These are phyloP conservation scores for Plenodomus tracheiphilus DNA, from an alignment of 2,329 filamentous ascomycete genomes.

Conservation along the genomic window DNA sequence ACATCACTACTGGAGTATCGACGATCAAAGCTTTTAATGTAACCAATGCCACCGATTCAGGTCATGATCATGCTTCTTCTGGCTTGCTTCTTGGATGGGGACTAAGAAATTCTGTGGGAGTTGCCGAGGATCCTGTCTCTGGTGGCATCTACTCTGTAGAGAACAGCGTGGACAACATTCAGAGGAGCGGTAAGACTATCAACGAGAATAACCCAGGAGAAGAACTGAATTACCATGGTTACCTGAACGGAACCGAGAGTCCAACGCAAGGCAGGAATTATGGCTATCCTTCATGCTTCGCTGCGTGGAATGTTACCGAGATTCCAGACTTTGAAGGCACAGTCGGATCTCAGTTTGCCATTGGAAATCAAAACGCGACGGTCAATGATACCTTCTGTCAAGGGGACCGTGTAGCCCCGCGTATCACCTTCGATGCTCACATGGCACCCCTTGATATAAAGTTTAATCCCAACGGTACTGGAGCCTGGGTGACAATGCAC, in stretches of 20 bases:
- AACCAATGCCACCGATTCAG: conserved; percentile 43
- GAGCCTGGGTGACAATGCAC: conserved; percentile 71
- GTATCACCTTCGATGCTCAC: conserved; percentile 67
- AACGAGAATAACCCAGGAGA: conserved; percentile 72
- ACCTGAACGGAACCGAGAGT: conserved; percentile 55
- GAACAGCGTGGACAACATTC: conserved; percentile 69
- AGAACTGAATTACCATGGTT: conserved; percentile 73
- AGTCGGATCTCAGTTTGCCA: conserved; percentile 54
- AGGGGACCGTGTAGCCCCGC: conserved; percentile 45
- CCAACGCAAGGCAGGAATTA: conserved; percentile 59
- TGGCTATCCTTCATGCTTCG: conserved; percentile 72
- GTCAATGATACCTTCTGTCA: conserved; percentile 54
- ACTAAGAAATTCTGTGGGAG: conserved; percentile 71
- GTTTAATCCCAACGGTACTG: conserved; percentile 62
- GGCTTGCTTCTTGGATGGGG: conserved; percentile 65
- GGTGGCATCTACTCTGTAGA: conserved; percentile 64
- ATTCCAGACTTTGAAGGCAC: conserved; percentile 54
- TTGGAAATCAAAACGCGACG: conserved; percentile 49
- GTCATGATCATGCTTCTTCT: conserved; percentile 56
- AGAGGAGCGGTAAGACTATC: conserved; percentile 62
- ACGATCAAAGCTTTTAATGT: conserved; percentile 68
- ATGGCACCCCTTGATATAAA: conserved; percentile 73
- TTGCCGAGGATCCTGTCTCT: conserved; percentile 63
- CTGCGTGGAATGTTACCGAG: conserved; percentile 62
- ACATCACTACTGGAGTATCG: conserved; percentile 61